Percentiles rank a stretch among this genome's conserved stretches.
Evolutionary conservation across 257 asterid species (phyloP).

Genomic region (Plantago major): DNA sequence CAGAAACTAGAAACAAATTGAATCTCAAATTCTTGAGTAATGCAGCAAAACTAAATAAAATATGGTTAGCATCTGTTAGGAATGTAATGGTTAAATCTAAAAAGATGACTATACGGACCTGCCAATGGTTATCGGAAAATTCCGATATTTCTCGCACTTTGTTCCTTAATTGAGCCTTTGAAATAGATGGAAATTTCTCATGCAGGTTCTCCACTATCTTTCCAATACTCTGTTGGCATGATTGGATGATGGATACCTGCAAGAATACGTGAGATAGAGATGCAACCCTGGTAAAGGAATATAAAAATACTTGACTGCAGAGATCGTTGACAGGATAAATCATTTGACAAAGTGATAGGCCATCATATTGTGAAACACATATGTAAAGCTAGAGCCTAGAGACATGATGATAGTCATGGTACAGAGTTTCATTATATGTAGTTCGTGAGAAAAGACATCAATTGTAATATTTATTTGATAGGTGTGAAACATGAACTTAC

Average conservation of each 20-base stretch:
- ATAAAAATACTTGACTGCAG: not conserved
- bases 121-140: slow-evolving; percentile 72
- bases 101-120: slow-evolving; percentile 42
- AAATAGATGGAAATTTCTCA: slow-evolving; percentile 47
- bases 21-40: not conserved
- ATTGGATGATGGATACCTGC: slow-evolving; percentile 61
- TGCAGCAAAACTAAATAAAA: not conserved
- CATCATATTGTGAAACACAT: too few species aligned
- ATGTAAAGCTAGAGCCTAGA: too few species aligned
- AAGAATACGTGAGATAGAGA: slow-evolving; percentile 5
- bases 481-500: slow-evolving; percentile 40
- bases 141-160: slow-evolving; percentile 84
- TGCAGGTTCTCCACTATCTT: slow-evolving; percentile 53
- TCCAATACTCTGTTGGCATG: slow-evolving; percentile 50
- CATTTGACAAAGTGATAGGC: too few species aligned
- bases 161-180: slow-evolving; percentile 59
- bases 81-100: not conserved
- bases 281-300: slow-evolving; percentile 6
- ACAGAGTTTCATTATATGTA: not conserved
- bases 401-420: too few species aligned
- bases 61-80: not conserved
- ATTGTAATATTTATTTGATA: not conserved
- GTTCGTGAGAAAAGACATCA: not conserved
- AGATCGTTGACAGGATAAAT: not conserved
- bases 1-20: not conserved